phyloP scores from a whole-genome alignment of 2,329 filamentous ascomycete genomes.

The Apiospora malaysiana region DNA sequence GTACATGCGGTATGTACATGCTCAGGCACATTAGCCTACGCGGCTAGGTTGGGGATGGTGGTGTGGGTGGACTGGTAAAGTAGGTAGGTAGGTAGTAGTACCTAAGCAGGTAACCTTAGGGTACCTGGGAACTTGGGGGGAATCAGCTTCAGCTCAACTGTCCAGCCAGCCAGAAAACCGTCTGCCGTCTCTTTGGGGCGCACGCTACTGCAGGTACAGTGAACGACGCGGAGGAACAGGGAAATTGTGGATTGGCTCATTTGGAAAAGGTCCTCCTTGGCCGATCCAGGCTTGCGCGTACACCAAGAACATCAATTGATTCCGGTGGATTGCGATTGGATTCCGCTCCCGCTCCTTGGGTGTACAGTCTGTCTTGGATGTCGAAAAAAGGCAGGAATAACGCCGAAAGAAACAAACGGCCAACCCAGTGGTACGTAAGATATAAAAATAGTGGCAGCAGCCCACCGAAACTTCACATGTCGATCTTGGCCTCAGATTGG shows the following conservation, averaged over 20 bases:
- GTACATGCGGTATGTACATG: not conserved
- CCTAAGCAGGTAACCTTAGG: too few relatives aligned
- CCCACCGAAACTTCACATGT: not conserved
- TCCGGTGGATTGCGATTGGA: not conserved
- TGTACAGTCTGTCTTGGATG: not conserved
- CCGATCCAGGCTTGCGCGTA: conserved; percentile 1
- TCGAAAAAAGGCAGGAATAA: not conserved
- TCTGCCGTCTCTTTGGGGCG: not conserved
- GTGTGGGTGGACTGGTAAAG: not conserved
- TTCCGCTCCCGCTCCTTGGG: not conserved
- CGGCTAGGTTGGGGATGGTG: not conserved
- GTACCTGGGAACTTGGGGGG: not conserved
- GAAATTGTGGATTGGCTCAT: not conserved
- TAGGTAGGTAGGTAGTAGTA: too few relatives aligned
- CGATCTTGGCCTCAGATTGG: not conserved
- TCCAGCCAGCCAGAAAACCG: too few relatives aligned
- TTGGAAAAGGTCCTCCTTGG: not conserved
- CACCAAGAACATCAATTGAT: not conserved
- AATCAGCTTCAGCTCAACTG: not conserved
- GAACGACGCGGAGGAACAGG: not conserved
- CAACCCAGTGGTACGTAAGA: too few relatives aligned
- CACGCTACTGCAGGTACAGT: conserved; percentile 8
- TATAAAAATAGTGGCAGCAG: conserved; percentile 1
- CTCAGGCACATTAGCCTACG: not conserved
- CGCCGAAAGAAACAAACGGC: not conserved